A percentile compares a stretch with the other conserved stretches of the same genome.
Conservation (phyloP, 768 basidiomycete genomes). For the Agaricus subrufescens region DNA sequence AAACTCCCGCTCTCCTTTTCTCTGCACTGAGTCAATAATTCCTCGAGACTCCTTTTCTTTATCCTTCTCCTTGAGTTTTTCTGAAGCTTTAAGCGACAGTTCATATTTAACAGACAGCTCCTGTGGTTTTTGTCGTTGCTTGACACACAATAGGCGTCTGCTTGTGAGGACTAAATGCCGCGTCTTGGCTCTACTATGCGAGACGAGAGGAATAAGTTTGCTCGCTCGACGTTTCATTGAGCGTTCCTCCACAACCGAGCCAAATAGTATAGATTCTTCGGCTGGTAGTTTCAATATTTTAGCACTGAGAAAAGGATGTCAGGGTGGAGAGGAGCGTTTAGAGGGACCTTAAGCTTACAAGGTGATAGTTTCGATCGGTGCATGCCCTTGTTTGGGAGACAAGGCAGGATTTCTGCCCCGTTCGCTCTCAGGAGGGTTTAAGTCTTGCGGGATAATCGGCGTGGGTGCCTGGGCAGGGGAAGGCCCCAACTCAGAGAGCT, state of each 20-base stretch:
- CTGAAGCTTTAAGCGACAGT: slow-evolving; percentile 33
- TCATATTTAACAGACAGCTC: slow-evolving; percentile 47
- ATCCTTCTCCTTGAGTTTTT: slow-evolving; percentile 34
- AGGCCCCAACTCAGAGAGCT: slow-evolving; percentile 19
- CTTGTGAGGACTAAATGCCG: slow-evolving; percentile 55
- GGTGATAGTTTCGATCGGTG: slow-evolving; percentile 29
- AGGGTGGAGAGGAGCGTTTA: background rate
- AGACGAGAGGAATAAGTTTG: slow-evolving; percentile 44
- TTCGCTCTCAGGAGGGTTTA: slow-evolving; percentile 21
- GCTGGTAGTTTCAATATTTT: slow-evolving; percentile 32
- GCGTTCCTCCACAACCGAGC: slow-evolving; percentile 49
- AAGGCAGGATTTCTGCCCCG: slow-evolving; percentile 50
- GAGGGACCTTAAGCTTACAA: slow-evolving; percentile 32
- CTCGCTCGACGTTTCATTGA: slow-evolving; percentile 54
- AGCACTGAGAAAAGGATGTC: slow-evolving; percentile 17
- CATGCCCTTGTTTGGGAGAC: slow-evolving; percentile 53
- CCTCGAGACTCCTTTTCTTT: slow-evolving; percentile 42
- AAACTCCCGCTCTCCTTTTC: slow-evolving; percentile 55
- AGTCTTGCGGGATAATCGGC: background rate
- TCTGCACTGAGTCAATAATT: slow-evolving; percentile 41
- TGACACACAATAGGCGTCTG: slow-evolving; percentile 53
- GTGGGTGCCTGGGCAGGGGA: slow-evolving; percentile 1
- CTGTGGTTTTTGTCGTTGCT: slow-evolving; percentile 33
- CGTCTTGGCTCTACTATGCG: slow-evolving; percentile 44
- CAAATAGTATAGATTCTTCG: slow-evolving; percentile 46